Evolutionary conservation across 2,329 filamentous ascomycete genomes (phyloP), one percentile per base, ranked within the genome.

Genomic region (Fusarium anthophilum): DNA sequence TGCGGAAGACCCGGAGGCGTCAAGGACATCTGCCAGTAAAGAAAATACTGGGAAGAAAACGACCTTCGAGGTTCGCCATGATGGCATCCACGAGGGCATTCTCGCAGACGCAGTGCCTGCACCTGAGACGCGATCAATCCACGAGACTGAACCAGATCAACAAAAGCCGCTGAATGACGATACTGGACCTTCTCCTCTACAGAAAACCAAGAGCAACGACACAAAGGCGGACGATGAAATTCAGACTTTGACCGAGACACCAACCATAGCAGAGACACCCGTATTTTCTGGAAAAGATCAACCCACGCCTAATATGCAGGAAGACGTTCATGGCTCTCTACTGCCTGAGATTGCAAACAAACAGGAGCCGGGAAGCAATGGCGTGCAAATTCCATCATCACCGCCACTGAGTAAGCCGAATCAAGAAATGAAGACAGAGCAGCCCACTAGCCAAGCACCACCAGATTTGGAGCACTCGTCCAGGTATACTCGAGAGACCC

Each of bases 141-240:
- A 28, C n/a, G 41, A 58, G 48, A 24, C 28, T 53, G n/a, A n/a
- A 17, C 15, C n/a, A 9, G 57, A 70, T 35, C n/a, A 44, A 22
- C 69, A 37, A 74, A 59, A 73, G 63, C 28, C 65, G 58, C 35
- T 15, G 12, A 26, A 47, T 22, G 35, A 41, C 22, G 20, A 54
- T 32, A 44, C 22, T 45, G 55, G 24, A 28, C 43, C 55, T 37
- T 63, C 60, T 18, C 47, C 55, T 24, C 57, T n/a, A 35, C 55
- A 50, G 14, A 15, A 28, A 48, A 58, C 18, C 20, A 28, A n/a
- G 30, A 51, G 20, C 56, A 26, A 28, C 32, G 66, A 43, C 47
- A 57, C 30, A 53, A 73, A 57, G 61, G 67, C 39, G 43, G 22
- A 63, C n/a, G 30, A 63, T 37, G 26, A 43, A 55, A 15, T 28